phyloP scores from a whole-genome alignment of 2,329 filamentous ascomycete genomes.

The Colletotrichum sp. region DNA sequence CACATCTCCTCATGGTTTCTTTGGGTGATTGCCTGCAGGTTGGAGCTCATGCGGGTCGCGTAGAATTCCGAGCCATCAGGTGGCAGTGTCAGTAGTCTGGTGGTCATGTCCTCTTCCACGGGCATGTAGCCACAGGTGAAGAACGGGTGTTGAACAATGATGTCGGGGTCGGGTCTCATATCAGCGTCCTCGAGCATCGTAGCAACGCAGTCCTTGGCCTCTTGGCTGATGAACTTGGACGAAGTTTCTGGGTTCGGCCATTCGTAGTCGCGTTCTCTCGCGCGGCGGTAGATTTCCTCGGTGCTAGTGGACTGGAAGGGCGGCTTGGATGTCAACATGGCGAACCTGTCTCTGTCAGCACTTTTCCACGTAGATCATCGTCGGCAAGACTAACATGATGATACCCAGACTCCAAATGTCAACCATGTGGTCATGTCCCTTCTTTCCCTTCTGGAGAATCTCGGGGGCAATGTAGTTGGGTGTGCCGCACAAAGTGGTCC shows the following conservation, averaged over 20 bases:
- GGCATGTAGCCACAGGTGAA: slow-evolving; percentile 81
- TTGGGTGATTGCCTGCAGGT: slow-evolving; percentile 51
- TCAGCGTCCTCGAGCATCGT: slow-evolving; percentile 79
- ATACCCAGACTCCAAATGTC: slow-evolving; percentile 98
- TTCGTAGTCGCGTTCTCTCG: slow-evolving; percentile 75
- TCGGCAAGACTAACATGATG: slow-evolving; percentile 72
- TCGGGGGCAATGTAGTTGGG: slow-evolving; percentile 99
- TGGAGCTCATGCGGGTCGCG: slow-evolving; percentile 47
- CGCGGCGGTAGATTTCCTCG: slow-evolving; percentile 82
- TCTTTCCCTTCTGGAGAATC: slow-evolving; percentile 91
- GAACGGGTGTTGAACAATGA: slow-evolving; percentile 80
- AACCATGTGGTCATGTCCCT: slow-evolving; percentile 96
- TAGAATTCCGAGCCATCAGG: slow-evolving; percentile 67
- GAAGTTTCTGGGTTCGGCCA: slow-evolving; percentile 74
- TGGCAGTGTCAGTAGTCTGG: slow-evolving; percentile 60
- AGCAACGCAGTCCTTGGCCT: slow-evolving; percentile 80
- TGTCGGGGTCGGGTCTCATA: slow-evolving; percentile 75
- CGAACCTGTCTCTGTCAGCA: slow-evolving; percentile 67
- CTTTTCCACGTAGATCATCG: background rate
- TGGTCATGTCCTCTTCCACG: slow-evolving; percentile 60
- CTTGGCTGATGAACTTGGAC: slow-evolving; percentile 73
- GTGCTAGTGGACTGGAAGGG: slow-evolving; percentile 93
- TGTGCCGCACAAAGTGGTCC: slow-evolving; percentile 94
- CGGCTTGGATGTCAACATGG: slow-evolving; percentile 94
- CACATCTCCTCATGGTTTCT: slow-evolving; percentile 64